Conservation (phyloP, 2,329 filamentous ascomycete genomes). For the Hypoxylon sp. region DNA sequence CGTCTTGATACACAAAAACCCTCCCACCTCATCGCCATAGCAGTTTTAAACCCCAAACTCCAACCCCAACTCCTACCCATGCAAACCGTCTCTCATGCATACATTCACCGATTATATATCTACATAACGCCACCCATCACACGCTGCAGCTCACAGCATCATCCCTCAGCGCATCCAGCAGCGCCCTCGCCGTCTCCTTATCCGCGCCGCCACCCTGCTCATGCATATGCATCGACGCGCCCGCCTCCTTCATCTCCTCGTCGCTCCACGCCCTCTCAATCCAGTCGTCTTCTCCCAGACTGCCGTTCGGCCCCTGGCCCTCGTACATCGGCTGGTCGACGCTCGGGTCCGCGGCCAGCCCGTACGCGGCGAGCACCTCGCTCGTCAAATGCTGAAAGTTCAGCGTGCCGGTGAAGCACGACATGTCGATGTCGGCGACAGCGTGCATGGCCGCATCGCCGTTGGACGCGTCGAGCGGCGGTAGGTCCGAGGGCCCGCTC, state of each 20-base stretch:
- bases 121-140: slow-evolving; percentile 9
- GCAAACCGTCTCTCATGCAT: slow-evolving; percentile 15
- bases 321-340: slow-evolving; percentile 27
- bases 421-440: slow-evolving; percentile 41
- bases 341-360: slow-evolving; percentile 34
- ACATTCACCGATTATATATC: not conserved
- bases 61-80: slow-evolving; percentile 11
- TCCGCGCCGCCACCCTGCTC: slow-evolving; percentile 49
- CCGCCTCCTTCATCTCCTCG: slow-evolving; percentile 40
- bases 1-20: not conserved
- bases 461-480: not conserved
- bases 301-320: slow-evolving; percentile 29
- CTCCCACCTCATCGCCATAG: not conserved
- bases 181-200: slow-evolving; percentile 53
- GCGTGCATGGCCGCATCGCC: slow-evolving; percentile 19
- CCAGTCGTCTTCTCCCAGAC: slow-evolving; percentile 53
- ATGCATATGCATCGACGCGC: slow-evolving; percentile 33
- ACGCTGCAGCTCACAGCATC: slow-evolving; percentile 36
- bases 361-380: slow-evolving; percentile 52
- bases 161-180: slow-evolving; percentile 55
- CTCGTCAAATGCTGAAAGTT: slow-evolving; percentile 50
- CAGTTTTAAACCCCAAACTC: slow-evolving; percentile 10
- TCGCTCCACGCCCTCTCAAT: slow-evolving; percentile 54
- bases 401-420: slow-evolving; percentile 40
- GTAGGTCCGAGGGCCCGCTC: not conserved